Conservation (phyloP, 140 eudicot genomes). For the Flaveria floridana region DNA sequence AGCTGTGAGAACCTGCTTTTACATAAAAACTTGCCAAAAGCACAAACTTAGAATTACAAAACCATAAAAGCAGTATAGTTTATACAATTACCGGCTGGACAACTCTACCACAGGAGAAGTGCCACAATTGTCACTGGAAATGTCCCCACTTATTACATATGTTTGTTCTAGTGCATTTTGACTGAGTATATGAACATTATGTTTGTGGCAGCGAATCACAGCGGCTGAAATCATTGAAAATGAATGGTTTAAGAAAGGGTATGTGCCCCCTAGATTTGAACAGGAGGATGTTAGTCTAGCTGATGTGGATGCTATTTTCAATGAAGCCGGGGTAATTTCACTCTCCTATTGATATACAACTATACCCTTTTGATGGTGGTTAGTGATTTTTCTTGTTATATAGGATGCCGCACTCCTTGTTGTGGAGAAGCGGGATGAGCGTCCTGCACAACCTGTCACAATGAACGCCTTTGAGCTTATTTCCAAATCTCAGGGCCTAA, state of each 20-base stretch:
- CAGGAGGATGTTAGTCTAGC: slow-evolving; percentile 76
- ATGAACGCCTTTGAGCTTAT: slow-evolving; percentile 99
- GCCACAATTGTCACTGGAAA: background rate
- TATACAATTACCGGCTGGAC: too few relatives aligned
- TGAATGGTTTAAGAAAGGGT: slow-evolving; percentile 97
- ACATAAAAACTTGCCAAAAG: background rate
- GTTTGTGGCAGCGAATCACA: slow-evolving; percentile 65
- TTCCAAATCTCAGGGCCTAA: slow-evolving; percentile 93
- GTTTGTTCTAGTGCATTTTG: background rate
- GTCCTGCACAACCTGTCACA: slow-evolving; percentile 61
- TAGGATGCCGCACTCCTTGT: slow-evolving; percentile 71
- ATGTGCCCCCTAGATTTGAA: slow-evolving; percentile 72
- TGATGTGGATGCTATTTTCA: slow-evolving; percentile 79
- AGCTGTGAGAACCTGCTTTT: background rate
- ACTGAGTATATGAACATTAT: slow-evolving; percentile 1
- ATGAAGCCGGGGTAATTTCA: slow-evolving; percentile 56
- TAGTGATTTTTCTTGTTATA: background rate
- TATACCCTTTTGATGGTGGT: slow-evolving; percentile 7
- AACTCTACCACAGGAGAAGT: background rate
- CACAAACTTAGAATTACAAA: background rate
- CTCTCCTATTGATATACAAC: background rate
- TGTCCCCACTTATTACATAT: background rate
- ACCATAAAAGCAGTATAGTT: too few relatives aligned
- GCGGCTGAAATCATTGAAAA: slow-evolving; percentile 74
- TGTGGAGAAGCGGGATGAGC: slow-evolving; percentile 76